A percentile compares a stretch with the other conserved stretches of the same genome.
Conservation (phyloP, 2,329 filamentous ascomycete genomes). For the Pseudogymnoascus sp. region DNA sequence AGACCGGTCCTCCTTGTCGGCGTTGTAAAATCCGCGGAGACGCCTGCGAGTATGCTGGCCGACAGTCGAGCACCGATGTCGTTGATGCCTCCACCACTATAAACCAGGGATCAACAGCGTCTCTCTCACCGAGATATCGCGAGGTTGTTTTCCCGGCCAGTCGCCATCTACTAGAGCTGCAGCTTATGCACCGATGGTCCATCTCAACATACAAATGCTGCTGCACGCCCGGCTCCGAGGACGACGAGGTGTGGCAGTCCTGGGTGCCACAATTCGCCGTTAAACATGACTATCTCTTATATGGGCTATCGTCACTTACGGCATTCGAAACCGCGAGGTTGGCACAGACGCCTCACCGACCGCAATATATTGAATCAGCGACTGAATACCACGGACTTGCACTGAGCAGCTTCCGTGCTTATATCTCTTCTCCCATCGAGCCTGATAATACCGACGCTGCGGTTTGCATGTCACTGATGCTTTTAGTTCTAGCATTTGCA, state of each 20-base stretch:
- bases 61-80: neutral
- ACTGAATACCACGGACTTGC: constrained; percentile 13
- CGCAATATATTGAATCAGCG: constrained; percentile 12
- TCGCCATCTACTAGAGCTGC: constrained; percentile 16
- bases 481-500: constrained; percentile 15
- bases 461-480: constrained; percentile 15
- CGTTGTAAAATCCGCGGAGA: constrained; percentile 20
- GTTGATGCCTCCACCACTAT: neutral
- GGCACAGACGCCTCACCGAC: neutral
- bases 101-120: neutral
- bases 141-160: neutral
- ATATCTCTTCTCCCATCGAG: constrained; percentile 8
- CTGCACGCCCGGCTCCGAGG: constrained; percentile 12
- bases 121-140: neutral
- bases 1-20: constrained; percentile 22
- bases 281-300: constrained; percentile 12
- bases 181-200: constrained; percentile 20
- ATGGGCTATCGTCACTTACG: constrained; percentile 14
- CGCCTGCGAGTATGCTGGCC: neutral
- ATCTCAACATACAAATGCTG: constrained; percentile 15
- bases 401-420: constrained; percentile 11
- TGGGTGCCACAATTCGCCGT: constrained; percentile 13
- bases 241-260: constrained; percentile 13
- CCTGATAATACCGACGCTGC: constrained; percentile 10
- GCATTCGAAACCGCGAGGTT: constrained; percentile 14